Base-by-base conservation (phyloP, 352 stramenopile species). In the Phytophthora chlamydospora region DNA sequence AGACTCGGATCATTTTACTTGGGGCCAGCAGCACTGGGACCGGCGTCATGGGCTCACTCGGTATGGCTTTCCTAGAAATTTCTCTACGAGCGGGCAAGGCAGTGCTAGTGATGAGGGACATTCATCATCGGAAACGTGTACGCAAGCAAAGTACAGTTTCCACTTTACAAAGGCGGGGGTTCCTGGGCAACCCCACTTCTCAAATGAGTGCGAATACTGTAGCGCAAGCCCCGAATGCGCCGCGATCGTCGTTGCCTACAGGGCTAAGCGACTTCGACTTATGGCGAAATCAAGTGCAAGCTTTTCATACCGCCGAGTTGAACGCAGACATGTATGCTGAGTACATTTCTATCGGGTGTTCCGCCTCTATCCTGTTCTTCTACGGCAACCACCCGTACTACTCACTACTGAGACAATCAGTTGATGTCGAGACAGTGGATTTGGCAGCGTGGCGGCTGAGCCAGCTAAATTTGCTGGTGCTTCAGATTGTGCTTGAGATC, bases 271-370 rank as follows among this genome's bases (percentile, higher is more conserved):
- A 71, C 0, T 68, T 63, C 29, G 51, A 71, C 5, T 6, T 64
- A 4, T 62, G 58, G 51, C 35, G 56, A 7, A 11, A 16, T 6
- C 72, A 39, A 4, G 9, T 60, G 36, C 49, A 67, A 11, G 42
- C 34, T 4, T 62, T 60, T 33, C 59, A 62, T 17, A 55, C 44
- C 6, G 59, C 50, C 6, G 59, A 67, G 14, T 12, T 61, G 4
- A 62, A 70, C 41, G 68, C 61, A 1, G 52, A 74, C 32, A 80
- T 78, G 64, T 53, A 58, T 16, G 58, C 63, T 9, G 67, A 80
- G 58, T 83, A 83, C 51, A 74, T 78, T 9, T 61, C 74, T 0
- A 70, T 80, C 39, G 58, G 58, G 1, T 69, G 71, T 14, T 80
- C 62, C 0, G 57, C 58, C 6, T 46, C 61, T 4, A 75, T 78